Evolutionary conservation across 768 basidiomycete species (phyloP), one percentile per base, ranked within the genome.

Genomic region (Kwoniella mangroviensis): DNA sequence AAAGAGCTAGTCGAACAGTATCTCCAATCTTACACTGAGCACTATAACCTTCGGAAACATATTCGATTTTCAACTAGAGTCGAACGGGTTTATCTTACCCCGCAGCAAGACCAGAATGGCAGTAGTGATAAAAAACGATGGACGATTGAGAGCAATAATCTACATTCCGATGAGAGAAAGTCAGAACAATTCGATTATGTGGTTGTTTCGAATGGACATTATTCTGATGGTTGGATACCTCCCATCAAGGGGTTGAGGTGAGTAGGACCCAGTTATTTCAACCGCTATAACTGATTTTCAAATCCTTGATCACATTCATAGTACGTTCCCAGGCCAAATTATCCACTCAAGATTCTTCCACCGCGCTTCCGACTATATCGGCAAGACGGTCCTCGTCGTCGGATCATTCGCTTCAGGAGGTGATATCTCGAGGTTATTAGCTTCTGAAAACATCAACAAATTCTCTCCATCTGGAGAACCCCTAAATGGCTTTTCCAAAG

Each of bases 11-110:
- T 94, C 1, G 86, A 88, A 52, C 73, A 84, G n/a, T 96, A 96
- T 81, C 85, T 95, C 11, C 84, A 88, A 58, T 83, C 85, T 3
- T 97, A 90, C 77, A 87, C 91, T 0, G 77, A 84, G 3, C 86
- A 87, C 60, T 93, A 90, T 78, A 76, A 87, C 24, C 85, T 97
- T 22, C 74, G 79, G 2, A 84, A 85, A n/a, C 84, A 90, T 75
- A 90, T 95, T 68, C 86, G 84, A 4, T 86, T 94, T 74, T 85
- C 86, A n/a, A 87, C 88, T 2, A 80, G 84, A 1, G 92, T 96
- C 21, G 79, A 69, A 15, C 53, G 77, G 7, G 68, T 84, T 0
- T 65, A 73, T 49, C 69, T 74, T 11, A 54, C 26, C n/a, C 60
- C 60, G 13, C 34, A 11, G 15, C 63, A 34, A 22, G 41, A 60